Evolutionary conservation across 1,284 basidiomycete genomes (phyloP).

Genomic region (Polyporus tsugae): DNA sequence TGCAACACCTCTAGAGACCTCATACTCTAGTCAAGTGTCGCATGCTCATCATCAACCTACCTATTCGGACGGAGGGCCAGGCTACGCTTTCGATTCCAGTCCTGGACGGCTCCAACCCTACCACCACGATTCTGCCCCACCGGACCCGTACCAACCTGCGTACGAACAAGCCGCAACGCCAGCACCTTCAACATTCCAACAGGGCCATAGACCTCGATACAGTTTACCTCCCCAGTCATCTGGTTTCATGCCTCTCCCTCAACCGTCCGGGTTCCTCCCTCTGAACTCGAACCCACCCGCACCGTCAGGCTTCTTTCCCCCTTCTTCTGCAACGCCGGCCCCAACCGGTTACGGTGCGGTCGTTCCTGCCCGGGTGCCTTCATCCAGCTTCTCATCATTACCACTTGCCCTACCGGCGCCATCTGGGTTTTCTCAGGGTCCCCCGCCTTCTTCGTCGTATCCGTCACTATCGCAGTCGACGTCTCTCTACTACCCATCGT

Average conservation of each 20-base stretch:
- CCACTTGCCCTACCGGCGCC: constrained; percentile 27
- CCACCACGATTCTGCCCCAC: constrained; percentile 44
- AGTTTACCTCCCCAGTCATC: constrained; percentile 72
- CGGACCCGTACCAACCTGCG: constrained; percentile 56
- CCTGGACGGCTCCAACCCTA: constrained; percentile 46
- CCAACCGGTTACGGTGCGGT: constrained; percentile 38
- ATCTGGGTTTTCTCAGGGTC: constrained; percentile 36
- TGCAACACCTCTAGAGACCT: constrained; percentile 43
- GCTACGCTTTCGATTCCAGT: constrained; percentile 39
- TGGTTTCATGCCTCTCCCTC: constrained; percentile 61
- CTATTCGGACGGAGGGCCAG: constrained; percentile 36
- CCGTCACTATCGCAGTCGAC: constrained; percentile 27
- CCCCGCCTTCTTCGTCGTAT: constrained; percentile 32
- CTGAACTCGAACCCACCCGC: constrained; percentile 53
- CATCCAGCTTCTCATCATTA: constrained; percentile 38
- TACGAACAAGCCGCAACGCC: constrained; percentile 56
- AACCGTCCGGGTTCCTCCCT: constrained; percentile 43
- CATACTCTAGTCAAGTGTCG: constrained; percentile 30
- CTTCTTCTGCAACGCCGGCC: constrained; percentile 42
- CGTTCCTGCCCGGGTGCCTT: constrained; percentile 46
- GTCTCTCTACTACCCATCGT: constrained; percentile 34
- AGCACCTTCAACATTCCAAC: constrained; percentile 44
- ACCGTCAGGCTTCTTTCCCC: constrained; percentile 53
- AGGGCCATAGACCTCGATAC: constrained; percentile 58
- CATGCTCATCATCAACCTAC: constrained; percentile 41